Evolutionary conservation across 2,329 filamentous ascomycete species (phyloP), one percentile per base, ranked within the genome.

Genomic region (Sphaerulina vaccinii): DNA sequence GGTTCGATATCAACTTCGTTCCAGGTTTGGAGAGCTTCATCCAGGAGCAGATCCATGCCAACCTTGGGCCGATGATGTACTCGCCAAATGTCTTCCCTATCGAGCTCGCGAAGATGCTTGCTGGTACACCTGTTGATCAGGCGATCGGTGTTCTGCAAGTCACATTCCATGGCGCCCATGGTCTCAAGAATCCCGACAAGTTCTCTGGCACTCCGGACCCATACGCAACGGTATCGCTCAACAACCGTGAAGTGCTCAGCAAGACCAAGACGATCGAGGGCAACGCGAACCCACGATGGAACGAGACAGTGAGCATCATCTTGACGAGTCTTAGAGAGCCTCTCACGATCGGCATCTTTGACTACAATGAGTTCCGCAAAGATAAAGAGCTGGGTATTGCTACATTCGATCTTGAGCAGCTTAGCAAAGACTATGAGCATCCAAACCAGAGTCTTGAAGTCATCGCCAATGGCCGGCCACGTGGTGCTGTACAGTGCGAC

Each of bases 1-100:
- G 93, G 33, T 96, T 99, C 68, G 93, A 99, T 66, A 97, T 99
- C 79, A 97, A 96, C 75, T 96, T 99, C 72, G 95, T 99, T 61
- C 93, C 93, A 15, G 92, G 92, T 62, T 80, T 99, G 19, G 91
- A 97, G 70, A 81, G 71, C 51, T 99, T 99, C 72, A 99, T 99
- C 64, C 84, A 88, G 68, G 93, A 99, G 63, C 90, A 95, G 74
- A 95, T 99, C 47, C 95, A 99, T 70, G 88, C 87, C 57, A 96
- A 92, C 66, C 75, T 99, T 43, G 87, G 84, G 1, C 95, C 93
- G 0, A 97, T 99, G 87, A 96, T 99, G 90, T 99, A 99, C 68
- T 86, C 84, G 32, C 93, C 93, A 7, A 96, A 99, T 63, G 90
- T 97, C 43, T 99, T 99, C 78, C 93, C 93, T 13, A 93, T 99